phyloP scores from a whole-genome alignment of 768 basidiomycete species.

The Pleurotus sapidus region DNA sequence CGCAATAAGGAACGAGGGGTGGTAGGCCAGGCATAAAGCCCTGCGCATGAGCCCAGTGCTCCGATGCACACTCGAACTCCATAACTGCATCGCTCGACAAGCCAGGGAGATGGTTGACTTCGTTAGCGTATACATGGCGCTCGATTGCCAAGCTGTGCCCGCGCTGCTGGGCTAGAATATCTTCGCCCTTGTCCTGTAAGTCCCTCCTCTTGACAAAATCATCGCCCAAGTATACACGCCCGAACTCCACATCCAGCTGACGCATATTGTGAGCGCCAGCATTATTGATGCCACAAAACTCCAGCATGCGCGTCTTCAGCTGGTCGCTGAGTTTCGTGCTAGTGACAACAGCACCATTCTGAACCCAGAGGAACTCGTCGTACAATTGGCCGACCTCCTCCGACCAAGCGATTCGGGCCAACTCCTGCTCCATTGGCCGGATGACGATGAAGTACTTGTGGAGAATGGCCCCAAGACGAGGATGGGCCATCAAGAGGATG shows the following conservation, averaged over 20 bases:
- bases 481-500: slow-evolving; percentile 12
- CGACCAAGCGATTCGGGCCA: slow-evolving; percentile 6
- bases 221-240: slow-evolving; percentile 15
- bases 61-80: slow-evolving; percentile 13
- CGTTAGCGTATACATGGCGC: slow-evolving; percentile 12
- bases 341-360: neutral
- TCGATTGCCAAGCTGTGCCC: slow-evolving; percentile 11
- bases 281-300: slow-evolving; percentile 7
- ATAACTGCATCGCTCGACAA: slow-evolving; percentile 16
- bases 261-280: slow-evolving; percentile 11
- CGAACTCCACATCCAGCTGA: slow-evolving; percentile 16
- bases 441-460: slow-evolving; percentile 11
- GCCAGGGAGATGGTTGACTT: slow-evolving; percentile 11
- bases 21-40: slow-evolving; percentile 11
- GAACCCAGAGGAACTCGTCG: slow-evolving; percentile 14
- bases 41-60: slow-evolving; percentile 17
- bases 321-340: neutral
- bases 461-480: slow-evolving; percentile 3
- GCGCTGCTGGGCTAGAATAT: slow-evolving; percentile 10
- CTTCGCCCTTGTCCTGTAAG: slow-evolving; percentile 11
- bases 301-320: neutral
- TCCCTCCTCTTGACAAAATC: slow-evolving; percentile 8
- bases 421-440: slow-evolving; percentile 10
- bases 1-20: slow-evolving; percentile 11
- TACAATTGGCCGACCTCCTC: slow-evolving; percentile 6